Conservation (phyloP, 306 rosid genomes). For the Carpinus fangiana region DNA sequence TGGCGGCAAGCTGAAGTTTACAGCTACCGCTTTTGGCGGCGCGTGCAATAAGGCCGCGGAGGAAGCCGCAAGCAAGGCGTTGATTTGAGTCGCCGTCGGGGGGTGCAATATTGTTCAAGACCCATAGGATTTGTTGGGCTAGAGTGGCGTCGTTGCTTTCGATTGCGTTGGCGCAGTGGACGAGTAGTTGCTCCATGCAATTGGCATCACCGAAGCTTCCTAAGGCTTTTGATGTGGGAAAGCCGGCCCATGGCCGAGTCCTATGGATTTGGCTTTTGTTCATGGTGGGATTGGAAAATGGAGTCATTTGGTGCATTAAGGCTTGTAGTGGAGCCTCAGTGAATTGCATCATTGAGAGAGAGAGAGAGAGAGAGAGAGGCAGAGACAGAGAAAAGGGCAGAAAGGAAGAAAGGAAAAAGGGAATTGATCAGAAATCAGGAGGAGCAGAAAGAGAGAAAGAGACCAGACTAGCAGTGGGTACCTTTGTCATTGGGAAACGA, state of each 20-base stretch:
- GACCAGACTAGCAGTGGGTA: slow-evolving; percentile 63
- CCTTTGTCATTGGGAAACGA: slow-evolving; percentile 41
- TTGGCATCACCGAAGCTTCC: slow-evolving; percentile 66
- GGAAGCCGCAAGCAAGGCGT: slow-evolving; percentile 77
- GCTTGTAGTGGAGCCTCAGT: slow-evolving; percentile 38
- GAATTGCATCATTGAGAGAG: slow-evolving; percentile 67
- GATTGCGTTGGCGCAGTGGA: slow-evolving; percentile 90
- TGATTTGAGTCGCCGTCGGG: slow-evolving; percentile 91
- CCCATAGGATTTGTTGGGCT: slow-evolving; percentile 94
- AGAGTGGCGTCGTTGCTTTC: slow-evolving; percentile 78
- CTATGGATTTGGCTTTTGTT: slow-evolving; percentile 58
- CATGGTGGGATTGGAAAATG: slow-evolving; percentile 51
- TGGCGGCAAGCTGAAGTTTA: slow-evolving; percentile 47
- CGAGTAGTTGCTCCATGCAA: slow-evolving; percentile 88
- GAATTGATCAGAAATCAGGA: slow-evolving; percentile 19
- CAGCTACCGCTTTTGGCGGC: slow-evolving; percentile 64
- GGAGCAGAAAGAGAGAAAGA: slow-evolving; percentile 41
- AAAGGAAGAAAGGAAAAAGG: not conserved
- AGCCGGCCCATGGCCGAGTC: slow-evolving; percentile 69
- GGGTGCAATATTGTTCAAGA: slow-evolving; percentile 79
- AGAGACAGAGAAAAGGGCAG: not conserved
- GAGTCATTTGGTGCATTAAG: slow-evolving; percentile 44
- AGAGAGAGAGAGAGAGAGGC: not conserved
- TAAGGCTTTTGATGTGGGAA: slow-evolving; percentile 62
- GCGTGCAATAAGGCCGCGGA: slow-evolving; percentile 71